Evolutionary conservation across 129 eudicot genomes (phyloP).

Genomic region (Lactuca saligna): DNA sequence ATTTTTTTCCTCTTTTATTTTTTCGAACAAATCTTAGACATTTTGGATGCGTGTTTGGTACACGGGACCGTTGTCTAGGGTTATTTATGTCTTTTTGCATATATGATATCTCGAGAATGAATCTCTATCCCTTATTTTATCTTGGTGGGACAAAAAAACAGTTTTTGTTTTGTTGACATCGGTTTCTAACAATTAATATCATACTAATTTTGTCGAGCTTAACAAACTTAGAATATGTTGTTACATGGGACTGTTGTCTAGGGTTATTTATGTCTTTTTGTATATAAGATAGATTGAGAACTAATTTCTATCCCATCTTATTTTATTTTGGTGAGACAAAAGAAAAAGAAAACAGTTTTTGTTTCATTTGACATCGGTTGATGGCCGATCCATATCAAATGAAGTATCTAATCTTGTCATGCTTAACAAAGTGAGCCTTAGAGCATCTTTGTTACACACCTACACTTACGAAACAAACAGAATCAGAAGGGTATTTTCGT

Average conservation of each 20-base stretch:
- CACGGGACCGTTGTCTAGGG: not conserved
- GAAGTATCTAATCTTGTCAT: too few relatives aligned
- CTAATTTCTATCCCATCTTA: too few relatives aligned
- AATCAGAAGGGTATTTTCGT: not conserved
- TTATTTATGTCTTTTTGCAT: not conserved
- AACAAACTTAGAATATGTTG: too few relatives aligned
- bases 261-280: not conserved
- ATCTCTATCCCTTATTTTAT: too few relatives aligned
- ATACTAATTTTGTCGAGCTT: too few relatives aligned
- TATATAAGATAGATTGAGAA: too few relatives aligned
- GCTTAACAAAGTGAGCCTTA: not conserved
- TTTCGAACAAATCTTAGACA: not conserved
- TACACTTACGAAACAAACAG: not conserved
- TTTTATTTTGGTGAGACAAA: not conserved
- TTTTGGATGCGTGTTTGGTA: not conserved
- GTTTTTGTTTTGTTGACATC: too few relatives aligned
- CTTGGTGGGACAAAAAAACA: not conserved
- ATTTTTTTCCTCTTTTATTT: slow-evolving; percentile 1
- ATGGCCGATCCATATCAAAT: not conserved
- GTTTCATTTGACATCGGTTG: too few relatives aligned
- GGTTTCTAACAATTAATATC: not conserved
- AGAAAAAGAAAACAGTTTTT: not conserved
- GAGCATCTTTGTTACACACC: too few relatives aligned
- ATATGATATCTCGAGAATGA: too few relatives aligned
- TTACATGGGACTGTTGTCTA: not conserved